Base-by-base conservation (phyloP, 2,329 filamentous ascomycete species). In the Tolypocladium endophyticum region DNA sequence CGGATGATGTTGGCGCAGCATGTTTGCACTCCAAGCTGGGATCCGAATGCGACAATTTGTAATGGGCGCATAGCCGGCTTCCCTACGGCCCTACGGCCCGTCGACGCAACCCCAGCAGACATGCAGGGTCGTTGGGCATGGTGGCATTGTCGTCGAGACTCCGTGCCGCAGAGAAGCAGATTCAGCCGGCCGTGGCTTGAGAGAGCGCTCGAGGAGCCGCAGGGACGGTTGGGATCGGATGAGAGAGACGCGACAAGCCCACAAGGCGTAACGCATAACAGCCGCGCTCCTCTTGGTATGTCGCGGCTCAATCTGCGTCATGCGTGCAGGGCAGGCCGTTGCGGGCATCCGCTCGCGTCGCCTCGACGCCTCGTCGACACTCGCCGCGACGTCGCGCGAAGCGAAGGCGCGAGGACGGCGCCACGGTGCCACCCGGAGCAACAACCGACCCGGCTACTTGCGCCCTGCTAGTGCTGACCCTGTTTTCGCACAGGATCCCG, bases 391-490 rank as follows among this genome's bases (percentile, higher is more conserved):
- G n/a, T n/a, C n/a, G 39, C 16, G 45, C 41, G 56, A n/a, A 23
- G 43, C 47, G 50, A 58, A 54, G 45, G 16, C 57, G 57, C 47
- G 57, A 58, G 30, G 45, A 43, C 56, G 56, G 56, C 56, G 56
- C 56, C 56, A 57, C 28, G 35, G 56, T 45, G 56, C 56, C 56
- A 57, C 28, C 33, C 56, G 56, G 56, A 35, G 25, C 30, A 45
- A 57, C 41, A 30, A 35, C 41, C 41, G 56, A 50, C 25, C 47
- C 47, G 47, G 28, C 16, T 52, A 52, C 47, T 9, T 12, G 47
- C 25, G 16, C 7, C 16, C 2, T 33, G 47, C 8, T 52, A 52
- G 47, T 30, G 47, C 14, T 9, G 4, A 20, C 20, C 4, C 39
- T 8, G 16, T 8, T n/a, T 1, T 2, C 16, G 9, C 18, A 5